phyloP scores from a whole-genome alignment of 2,329 filamentous ascomycete species.

The Fusarium nanum region DNA sequence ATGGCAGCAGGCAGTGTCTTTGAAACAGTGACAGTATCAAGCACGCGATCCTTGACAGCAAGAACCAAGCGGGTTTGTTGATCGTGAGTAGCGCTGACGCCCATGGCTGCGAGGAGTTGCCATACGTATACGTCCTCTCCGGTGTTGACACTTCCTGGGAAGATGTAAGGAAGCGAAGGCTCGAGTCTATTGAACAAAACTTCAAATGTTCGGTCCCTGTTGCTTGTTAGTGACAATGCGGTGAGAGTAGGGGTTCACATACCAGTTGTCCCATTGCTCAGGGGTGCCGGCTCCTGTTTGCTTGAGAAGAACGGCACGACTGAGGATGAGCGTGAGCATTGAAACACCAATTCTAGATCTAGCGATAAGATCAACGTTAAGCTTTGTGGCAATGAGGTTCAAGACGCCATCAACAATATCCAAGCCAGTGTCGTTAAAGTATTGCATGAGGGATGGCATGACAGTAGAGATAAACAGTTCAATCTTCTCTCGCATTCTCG shows the following conservation, averaged over 20 bases:
- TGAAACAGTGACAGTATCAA: conserved; percentile 90
- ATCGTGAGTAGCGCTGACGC: conserved; percentile 90
- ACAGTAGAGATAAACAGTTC: conserved; percentile 90
- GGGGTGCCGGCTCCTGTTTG: conserved; percentile 78
- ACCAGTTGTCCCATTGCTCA: conserved; percentile 85
- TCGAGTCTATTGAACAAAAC: conserved; percentile 89
- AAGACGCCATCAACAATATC: conserved; percentile 92
- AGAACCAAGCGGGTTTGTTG: conserved; percentile 95
- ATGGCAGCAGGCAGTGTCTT: conserved; percentile 91
- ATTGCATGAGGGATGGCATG: conserved; percentile 89
- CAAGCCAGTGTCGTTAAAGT: conserved; percentile 90
- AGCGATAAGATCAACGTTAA: conserved; percentile 85
- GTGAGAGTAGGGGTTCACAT: conserved; percentile 45
- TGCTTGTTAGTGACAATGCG: conserved; percentile 48
- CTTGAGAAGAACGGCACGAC: conserved; percentile 92
- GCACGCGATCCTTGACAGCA: conserved; percentile 96
- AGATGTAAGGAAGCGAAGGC: conserved; percentile 83
- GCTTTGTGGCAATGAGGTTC: conserved; percentile 83
- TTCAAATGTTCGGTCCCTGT: conserved; percentile 81
- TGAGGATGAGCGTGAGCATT: conserved; percentile 93
- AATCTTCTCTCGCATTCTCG: conserved; percentile 87
- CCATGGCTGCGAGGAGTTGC: conserved; percentile 96
- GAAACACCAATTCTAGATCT: conserved; percentile 89
- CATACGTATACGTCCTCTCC: conserved; percentile 97
- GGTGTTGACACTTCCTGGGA: conserved; percentile 89